Percentiles rank a stretch among this genome's conserved stretches.
These are phyloP conservation scores for Panicum miliaceum DNA, from an alignment of 176 grass and related monocot genomes.

Conservation along the genomic window DNA sequence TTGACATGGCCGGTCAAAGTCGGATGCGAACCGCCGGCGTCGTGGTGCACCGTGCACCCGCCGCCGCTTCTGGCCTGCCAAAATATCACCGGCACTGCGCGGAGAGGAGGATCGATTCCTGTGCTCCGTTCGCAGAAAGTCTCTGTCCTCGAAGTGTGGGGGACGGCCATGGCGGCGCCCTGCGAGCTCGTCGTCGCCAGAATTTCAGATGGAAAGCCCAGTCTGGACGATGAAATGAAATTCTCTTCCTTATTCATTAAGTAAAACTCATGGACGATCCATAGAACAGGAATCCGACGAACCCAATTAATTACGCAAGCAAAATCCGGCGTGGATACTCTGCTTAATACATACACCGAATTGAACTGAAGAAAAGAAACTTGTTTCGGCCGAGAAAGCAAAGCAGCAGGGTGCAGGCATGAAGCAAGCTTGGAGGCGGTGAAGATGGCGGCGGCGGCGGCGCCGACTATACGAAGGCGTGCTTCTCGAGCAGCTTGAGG, in stretches of 20 bases:
- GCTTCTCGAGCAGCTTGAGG: slow-evolving; percentile 92
- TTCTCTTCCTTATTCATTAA: slow-evolving; percentile 40
- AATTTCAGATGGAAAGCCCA: not conserved
- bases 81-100: too few relatives aligned
- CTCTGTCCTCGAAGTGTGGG: too few relatives aligned
- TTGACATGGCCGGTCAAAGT: too few relatives aligned
- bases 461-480: slow-evolving; percentile 76
- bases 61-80: too few relatives aligned
- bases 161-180: not conserved
- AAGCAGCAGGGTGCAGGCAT: not conserved
- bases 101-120: too few relatives aligned
- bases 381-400: not conserved
- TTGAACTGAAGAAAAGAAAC: not conserved
- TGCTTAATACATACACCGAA: slow-evolving; percentile 29
- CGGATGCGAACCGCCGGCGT: too few relatives aligned
- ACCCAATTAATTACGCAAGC: not conserved
- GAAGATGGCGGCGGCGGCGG: too few relatives aligned
- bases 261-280: slow-evolving; percentile 23
- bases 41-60: too few relatives aligned
- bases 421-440: not conserved
- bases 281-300: not conserved
- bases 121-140: too few relatives aligned
- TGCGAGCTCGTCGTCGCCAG: not conserved
- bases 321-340: not conserved
- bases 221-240: not conserved